A percentile compares a stretch with the other conserved stretches of the same genome.
Conservation (phyloP, 805 yeast species). For the Kuraishia molischiana region DNA sequence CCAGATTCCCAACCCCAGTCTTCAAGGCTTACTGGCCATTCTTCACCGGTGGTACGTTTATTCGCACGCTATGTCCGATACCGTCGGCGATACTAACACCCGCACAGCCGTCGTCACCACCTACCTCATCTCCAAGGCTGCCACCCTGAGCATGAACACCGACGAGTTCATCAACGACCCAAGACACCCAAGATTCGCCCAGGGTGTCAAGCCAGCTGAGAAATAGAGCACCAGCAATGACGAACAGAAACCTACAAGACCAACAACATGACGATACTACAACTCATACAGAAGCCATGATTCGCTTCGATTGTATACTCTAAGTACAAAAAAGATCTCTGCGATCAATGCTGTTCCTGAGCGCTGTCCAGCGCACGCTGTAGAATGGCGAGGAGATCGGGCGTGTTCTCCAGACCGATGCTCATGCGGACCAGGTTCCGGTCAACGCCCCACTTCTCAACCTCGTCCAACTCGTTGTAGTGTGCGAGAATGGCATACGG, state of each 20-base stretch:
- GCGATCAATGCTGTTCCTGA: conserved; percentile 22
- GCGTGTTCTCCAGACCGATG: conserved; percentile 72
- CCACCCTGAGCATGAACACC: conserved; percentile 59
- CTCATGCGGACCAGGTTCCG: conserved; percentile 69
- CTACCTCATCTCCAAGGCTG: conserved; percentile 61
- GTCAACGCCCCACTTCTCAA: conserved; percentile 77
- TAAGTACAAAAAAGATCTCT: conserved; percentile 1
- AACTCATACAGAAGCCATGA: too few relatives aligned
- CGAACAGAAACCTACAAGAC: background rate
- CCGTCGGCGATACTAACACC: conserved; percentile 36
- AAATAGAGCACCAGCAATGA: background rate
- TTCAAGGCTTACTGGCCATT: conserved; percentile 38
- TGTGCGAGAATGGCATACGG: conserved; percentile 88
- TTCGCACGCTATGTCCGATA: too few relatives aligned
- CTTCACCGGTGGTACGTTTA: conserved; percentile 36
- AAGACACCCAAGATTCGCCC: conserved; percentile 83
- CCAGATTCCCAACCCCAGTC: conserved; percentile 33
- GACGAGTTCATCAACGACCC: conserved; percentile 88
- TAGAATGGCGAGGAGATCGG: conserved; percentile 41
- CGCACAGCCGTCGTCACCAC: conserved; percentile 42
- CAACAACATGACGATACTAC: conserved; percentile 4
- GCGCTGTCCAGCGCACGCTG: conserved; percentile 41
- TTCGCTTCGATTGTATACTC: too few relatives aligned
- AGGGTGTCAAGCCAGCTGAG: conserved; percentile 6
- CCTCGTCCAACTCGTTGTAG: conserved; percentile 70